Evolutionary conservation across 2,329 filamentous ascomycete species (phyloP), one percentile per base, ranked within the genome.

Genomic region (Exserohilum rostratum): DNA sequence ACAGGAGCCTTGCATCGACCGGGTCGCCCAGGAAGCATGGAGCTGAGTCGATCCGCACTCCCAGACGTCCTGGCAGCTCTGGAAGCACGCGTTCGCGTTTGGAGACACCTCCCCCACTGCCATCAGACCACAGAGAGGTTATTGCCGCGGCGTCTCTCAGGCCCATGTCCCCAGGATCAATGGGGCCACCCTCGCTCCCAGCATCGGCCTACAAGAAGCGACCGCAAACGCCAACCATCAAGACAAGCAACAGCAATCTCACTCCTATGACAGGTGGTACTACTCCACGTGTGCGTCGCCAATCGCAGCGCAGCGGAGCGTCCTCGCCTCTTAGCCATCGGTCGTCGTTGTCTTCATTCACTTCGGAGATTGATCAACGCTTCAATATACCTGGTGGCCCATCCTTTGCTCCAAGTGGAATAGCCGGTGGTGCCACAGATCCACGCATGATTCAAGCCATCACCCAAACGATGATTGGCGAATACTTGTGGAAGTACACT

Each of bases 401-500:
- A 15, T 84, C 84, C 38, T 81, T 75, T 55, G 57, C 57, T 37
- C 79, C 81, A 25, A 76, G 80, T 42, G 88, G 87, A 12, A 84
- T 95, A 56, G 85, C 86, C 9, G 81, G 87, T 20, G 69, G 71
- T 17, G 85, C 85, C 60, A 96, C 92, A 5, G 95, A 99, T 77
- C 93, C 93, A 59, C 90, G 93, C 66, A 97, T 99, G 92, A 98
- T 99, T 65, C 92, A 97, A 78, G 95, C 95, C 44, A 97, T 99
- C 62, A 99, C 95, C 2, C 93, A 99, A 77, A 98, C 95, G 15
- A 99, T 99, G 95, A 98, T 99, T 70, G 95, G 95, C 51, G 95
- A 99, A 75, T 98, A 93, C 75, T 82, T 99, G 35, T 99, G 95
- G 95, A 99, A 99, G 76, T 99, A 99, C 77, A 99, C 95, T 0